Evolutionary conservation across 768 basidiomycete genomes (phyloP).

Genomic region (Pluteus cervinus): DNA sequence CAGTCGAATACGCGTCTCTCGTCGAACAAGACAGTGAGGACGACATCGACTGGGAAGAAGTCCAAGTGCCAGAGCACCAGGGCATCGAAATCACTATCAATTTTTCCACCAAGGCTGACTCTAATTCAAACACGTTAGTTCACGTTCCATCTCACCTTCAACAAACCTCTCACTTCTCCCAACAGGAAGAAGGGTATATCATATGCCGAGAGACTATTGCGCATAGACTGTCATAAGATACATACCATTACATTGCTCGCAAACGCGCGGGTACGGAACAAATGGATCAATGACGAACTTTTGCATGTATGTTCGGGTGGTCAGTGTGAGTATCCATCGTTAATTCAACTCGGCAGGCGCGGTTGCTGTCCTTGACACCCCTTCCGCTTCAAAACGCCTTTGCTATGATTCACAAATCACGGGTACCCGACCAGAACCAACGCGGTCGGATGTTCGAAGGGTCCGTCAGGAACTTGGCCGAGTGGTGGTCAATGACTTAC

Average conservation of each 20-base stretch:
- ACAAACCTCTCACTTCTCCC: constrained; percentile 11
- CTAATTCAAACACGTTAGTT: constrained; percentile 43
- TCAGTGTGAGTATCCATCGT: background rate
- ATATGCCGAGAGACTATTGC: constrained; percentile 62
- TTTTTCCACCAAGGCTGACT: constrained; percentile 28
- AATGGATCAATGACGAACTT: constrained; percentile 76
- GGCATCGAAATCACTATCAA: constrained; percentile 73
- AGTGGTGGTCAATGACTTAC: constrained; percentile 82
- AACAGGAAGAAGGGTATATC: constrained; percentile 44
- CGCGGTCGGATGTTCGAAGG: constrained; percentile 87
- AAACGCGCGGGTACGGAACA: constrained; percentile 71
- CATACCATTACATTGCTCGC: constrained; percentile 81
- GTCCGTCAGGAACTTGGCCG: constrained; percentile 63
- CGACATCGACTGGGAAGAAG: constrained; percentile 80
- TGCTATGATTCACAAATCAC: constrained; percentile 72
- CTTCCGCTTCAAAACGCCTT: constrained; percentile 77
- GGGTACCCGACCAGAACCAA: constrained; percentile 71
- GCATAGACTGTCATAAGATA: constrained; percentile 83
- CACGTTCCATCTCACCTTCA: constrained; percentile 6
- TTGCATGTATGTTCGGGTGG: constrained; percentile 61
- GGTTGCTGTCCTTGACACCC: constrained; percentile 83
- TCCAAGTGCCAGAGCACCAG: constrained; percentile 48
- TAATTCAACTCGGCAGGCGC: constrained; percentile 50
- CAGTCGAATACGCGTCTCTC: too few relatives aligned
- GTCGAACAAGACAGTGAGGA: constrained; percentile 46